phyloP scores from a whole-genome alignment of 495 filamentous ascomycete species.

The Aspergillus nanangensis region DNA sequence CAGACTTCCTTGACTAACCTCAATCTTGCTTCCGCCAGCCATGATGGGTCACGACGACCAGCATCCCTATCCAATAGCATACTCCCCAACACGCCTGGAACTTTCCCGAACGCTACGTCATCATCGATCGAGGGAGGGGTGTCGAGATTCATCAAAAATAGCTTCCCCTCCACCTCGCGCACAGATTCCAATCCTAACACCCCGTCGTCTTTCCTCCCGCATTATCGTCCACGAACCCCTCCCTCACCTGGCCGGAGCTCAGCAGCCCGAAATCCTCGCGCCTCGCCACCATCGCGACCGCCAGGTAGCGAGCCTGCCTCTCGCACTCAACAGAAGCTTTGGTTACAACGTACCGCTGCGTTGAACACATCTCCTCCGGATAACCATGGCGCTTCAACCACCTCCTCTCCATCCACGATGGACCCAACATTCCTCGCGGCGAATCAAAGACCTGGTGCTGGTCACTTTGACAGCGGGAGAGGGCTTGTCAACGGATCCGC shows the following conservation, averaged over 20 bases:
- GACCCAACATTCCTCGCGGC: conserved; percentile 29
- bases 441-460: conserved; percentile 21
- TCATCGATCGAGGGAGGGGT: conserved; percentile 48
- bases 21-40: conserved; percentile 30
- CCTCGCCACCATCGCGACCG: conserved; percentile 33
- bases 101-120: conserved; percentile 31
- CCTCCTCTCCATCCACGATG: conserved; percentile 26
- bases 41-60: conserved; percentile 32
- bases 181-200: conserved; percentile 47
- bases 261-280: conserved; percentile 13
- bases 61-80: conserved; percentile 24
- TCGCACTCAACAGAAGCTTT: conserved; percentile 45
- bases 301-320: conserved; percentile 35
- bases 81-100: conserved; percentile 23
- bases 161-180: conserved; percentile 27
- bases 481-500: conserved; percentile 29
- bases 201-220: conserved; percentile 44
- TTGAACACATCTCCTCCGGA: conserved; percentile 46
- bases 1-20: conserved; percentile 36
- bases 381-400: conserved; percentile 28
- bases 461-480: conserved; percentile 29
- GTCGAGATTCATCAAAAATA: conserved; percentile 39
- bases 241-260: conserved; percentile 31
- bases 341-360: conserved; percentile 45
- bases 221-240: conserved; percentile 44